phyloP scores from a whole-genome alignment of 192 early-diverging fungal genomes.

The Coemansia sp. region DNA sequence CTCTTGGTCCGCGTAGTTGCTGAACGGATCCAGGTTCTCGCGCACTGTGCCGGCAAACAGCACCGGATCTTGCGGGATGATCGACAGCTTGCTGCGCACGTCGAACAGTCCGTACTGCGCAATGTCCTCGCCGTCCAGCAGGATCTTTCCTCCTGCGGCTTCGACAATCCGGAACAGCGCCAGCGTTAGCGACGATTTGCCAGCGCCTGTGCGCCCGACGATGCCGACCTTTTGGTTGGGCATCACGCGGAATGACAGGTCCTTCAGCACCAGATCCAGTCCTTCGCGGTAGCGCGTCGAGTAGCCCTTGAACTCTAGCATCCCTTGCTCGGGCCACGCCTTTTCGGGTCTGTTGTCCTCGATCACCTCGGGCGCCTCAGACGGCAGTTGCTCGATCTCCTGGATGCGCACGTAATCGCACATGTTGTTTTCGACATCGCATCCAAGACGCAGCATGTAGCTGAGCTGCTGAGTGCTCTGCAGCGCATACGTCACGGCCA shows the following conservation, averaged over 20 bases:
- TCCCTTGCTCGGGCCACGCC: slow-evolving; percentile 74
- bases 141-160: slow-evolving; percentile 61
- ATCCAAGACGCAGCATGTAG: slow-evolving; percentile 78
- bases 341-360: slow-evolving; percentile 57
- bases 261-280: slow-evolving; percentile 75
- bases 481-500: slow-evolving; percentile 67
- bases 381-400: slow-evolving; percentile 77
- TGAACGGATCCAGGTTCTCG: slow-evolving; percentile 82
- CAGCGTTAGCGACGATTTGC: slow-evolving; percentile 73
- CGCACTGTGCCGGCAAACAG: slow-evolving; percentile 74
- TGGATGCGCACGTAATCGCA: slow-evolving; percentile 61
- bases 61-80: no score
- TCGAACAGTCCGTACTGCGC: no score
- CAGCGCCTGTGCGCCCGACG: slow-evolving; percentile 65
- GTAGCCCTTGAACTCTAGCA: slow-evolving; percentile 73
- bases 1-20: slow-evolving; percentile 61
- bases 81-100: no score
- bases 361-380: slow-evolving; percentile 76
- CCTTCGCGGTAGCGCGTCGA: slow-evolving; percentile 78
- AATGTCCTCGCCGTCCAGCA: no score
- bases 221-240: slow-evolving; percentile 64
- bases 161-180: slow-evolving; percentile 79
- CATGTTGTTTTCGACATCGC: slow-evolving; percentile 70
- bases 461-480: slow-evolving; percentile 77
- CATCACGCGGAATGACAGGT: slow-evolving; percentile 34